A percentile compares a stretch with the other conserved stretches of the same genome.
phyloP scores from a whole-genome alignment of 2,329 filamentous ascomycete genomes.

The Pestalotiopsis sp. region DNA sequence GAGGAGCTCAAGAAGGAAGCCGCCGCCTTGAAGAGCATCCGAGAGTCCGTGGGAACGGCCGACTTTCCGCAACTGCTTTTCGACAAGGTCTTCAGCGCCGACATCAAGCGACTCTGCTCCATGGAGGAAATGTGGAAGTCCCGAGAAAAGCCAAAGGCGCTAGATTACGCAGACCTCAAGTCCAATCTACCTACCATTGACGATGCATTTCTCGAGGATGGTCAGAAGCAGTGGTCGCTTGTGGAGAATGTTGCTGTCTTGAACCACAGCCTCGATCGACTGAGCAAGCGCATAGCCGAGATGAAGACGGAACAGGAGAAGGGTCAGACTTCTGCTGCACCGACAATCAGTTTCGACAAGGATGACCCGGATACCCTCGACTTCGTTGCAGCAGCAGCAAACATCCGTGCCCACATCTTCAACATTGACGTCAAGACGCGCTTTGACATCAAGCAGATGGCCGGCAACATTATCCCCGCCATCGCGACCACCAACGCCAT shows the following conservation, averaged over 20 bases:
- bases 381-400: constrained; percentile 89
- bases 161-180: constrained; percentile 68
- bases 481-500: constrained; percentile 98
- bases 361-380: constrained; percentile 94
- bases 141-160: constrained; percentile 70
- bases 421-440: constrained; percentile 85
- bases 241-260: constrained; percentile 87
- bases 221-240: constrained; percentile 79
- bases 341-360: constrained; percentile 89
- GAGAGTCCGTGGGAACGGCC: constrained; percentile 75
- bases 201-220: constrained; percentile 61
- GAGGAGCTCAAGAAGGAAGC: constrained; percentile 84
- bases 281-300: constrained; percentile 73
- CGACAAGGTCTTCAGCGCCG: constrained; percentile 87
- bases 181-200: constrained; percentile 51
- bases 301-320: constrained; percentile 51
- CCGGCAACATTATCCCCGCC: constrained; percentile 97
- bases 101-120: constrained; percentile 78
- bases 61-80: constrained; percentile 82
- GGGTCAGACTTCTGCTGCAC: constrained; percentile 47
- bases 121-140: constrained; percentile 98
- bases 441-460: constrained; percentile 99
- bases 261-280: constrained; percentile 75
- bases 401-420: constrained; percentile 87
- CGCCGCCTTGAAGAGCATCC: constrained; percentile 79